A percentile compares a stretch with the other conserved stretches of the same genome.
These are phyloP conservation scores for Alternaria dauci DNA, from an alignment of 2,329 filamentous ascomycete genomes.

Conservation along the genomic window DNA sequence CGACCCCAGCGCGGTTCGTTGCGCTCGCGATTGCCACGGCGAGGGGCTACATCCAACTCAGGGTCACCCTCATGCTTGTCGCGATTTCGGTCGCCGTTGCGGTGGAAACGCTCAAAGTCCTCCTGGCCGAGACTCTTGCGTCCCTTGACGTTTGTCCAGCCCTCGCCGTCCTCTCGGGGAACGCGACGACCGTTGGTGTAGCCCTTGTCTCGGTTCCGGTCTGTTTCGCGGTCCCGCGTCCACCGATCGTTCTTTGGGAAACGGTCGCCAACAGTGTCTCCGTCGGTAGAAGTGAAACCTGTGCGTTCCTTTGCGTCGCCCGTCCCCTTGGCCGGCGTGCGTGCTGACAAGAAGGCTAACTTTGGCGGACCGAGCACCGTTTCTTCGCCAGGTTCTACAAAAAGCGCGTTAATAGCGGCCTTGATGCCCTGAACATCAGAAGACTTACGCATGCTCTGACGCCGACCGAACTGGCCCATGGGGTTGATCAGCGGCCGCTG, in stretches of 20 bases:
- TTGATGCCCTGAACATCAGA: conserved; percentile 56
- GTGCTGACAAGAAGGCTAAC: conserved; percentile 79
- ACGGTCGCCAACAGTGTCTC: conserved; percentile 50
- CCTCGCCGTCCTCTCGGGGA: conserved; percentile 67
- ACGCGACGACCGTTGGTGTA: conserved; percentile 51
- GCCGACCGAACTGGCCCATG: conserved; percentile 49
- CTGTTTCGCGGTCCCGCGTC: conserved; percentile 54
- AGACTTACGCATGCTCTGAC: conserved; percentile 56
- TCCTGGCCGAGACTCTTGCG: conserved; percentile 77
- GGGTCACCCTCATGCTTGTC: conserved; percentile 54
- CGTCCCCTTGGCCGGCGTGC: conserved; percentile 55
- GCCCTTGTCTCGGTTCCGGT: conserved; percentile 48
- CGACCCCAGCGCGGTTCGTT: conserved; percentile 75
- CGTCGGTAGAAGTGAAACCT: conserved; percentile 46
- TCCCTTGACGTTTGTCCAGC: conserved; percentile 77
- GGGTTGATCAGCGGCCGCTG: conserved; percentile 44
- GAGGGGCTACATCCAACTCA: conserved; percentile 59
- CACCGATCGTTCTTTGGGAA: conserved; percentile 51
- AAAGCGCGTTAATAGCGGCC: conserved; percentile 42
- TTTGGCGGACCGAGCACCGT: conserved; percentile 86
- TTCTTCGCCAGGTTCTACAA: conserved; percentile 72
- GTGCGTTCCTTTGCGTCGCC: conserved; percentile 50
- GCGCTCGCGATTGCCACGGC: conserved; percentile 71
- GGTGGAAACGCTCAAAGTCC: conserved; percentile 73
- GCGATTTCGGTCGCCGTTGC: conserved; percentile 62